Evolutionary conservation across 2,329 filamentous ascomycete genomes (phyloP), one percentile per base, ranked within the genome.

Genomic region (Biscogniauxia marginata): DNA sequence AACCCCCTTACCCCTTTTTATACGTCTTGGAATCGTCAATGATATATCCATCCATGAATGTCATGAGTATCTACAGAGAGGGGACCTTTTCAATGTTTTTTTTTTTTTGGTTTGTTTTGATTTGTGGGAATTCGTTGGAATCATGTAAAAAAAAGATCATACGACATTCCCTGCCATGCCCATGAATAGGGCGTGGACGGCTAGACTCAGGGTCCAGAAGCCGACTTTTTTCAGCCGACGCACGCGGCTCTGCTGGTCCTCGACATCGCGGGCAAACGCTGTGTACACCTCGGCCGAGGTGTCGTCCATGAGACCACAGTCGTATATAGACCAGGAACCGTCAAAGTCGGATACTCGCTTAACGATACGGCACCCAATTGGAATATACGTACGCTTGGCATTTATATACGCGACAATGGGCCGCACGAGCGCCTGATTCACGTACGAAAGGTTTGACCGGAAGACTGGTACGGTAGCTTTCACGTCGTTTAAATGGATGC

Each of bases 371-470:
- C 95, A 98, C 65, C 88, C 90, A 66, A 99, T 91, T 22, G 95
- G 95, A 46, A 99, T 98, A 69, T 96, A 98, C 0, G 93, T 96
- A 69, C 88, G 88, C 71, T 92, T 91, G 45, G 91, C 90, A 74
- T 99, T 99, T 75, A 99, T 98, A 72, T 98, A 99, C 6, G 95
- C 95, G 44, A 99, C 93, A 59, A 99, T 99, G 16, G 95, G 95
- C 4, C 95, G 86, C 34, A 98, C 91, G 4, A 98, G 85, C 1
- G 95, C 92, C 72, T 96, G 96, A 74, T 97, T 98, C 67, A 97
- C 89, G 72, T 98, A 99, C 0, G 91, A 96, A 49, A 98, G 84
- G 69, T 97, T 89, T 16, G 85, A 88, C 1, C 90, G 96, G 76
- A 99, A 98, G 50, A 98, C 83, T 0, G 95, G 95, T 1, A 99